Evolutionary conservation across 139 green algal genomes (phyloP).

Genomic region (Axilococcus clingmanii): DNA sequence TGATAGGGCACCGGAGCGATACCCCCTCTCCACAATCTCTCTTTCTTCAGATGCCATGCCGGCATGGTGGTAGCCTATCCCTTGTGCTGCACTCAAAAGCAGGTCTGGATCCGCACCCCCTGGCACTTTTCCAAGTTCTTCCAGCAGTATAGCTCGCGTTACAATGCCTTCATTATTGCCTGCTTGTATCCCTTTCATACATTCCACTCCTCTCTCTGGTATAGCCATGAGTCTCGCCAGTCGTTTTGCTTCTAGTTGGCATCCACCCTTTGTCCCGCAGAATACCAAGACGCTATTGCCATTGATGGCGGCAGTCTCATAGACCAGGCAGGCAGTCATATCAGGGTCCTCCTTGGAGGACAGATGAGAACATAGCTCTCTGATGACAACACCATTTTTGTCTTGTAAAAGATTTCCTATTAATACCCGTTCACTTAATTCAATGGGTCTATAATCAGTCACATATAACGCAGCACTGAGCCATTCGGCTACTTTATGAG

Average conservation of each 20-base stretch:
- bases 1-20: conserved; percentile 52
- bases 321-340: conserved; percentile 45
- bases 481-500: conserved; percentile 66
- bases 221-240: conserved; percentile 23
- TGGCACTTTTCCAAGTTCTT: neutral
- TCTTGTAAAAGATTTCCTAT: conserved; percentile 37
- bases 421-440: conserved; percentile 65
- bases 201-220: conserved; percentile 20
- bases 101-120: neutral
- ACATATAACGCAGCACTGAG: conserved; percentile 45
- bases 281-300: conserved; percentile 82
- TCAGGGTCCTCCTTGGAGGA: conserved; percentile 36
- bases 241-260: conserved; percentile 17
- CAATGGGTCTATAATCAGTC: conserved; percentile 80
- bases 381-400: conserved; percentile 18
- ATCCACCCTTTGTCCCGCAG: conserved; percentile 59
- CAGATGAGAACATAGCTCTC: conserved; percentile 29
- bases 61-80: conserved; percentile 77
- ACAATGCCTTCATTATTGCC: neutral
- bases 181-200: neutral
- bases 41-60: conserved; percentile 52
- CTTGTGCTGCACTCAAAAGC: conserved; percentile 14
- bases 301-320: conserved; percentile 51
- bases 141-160: neutral
- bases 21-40: conserved; percentile 71